Evolutionary conservation across 768 basidiomycete genomes (phyloP).

Genomic region (Mycena venus): DNA sequence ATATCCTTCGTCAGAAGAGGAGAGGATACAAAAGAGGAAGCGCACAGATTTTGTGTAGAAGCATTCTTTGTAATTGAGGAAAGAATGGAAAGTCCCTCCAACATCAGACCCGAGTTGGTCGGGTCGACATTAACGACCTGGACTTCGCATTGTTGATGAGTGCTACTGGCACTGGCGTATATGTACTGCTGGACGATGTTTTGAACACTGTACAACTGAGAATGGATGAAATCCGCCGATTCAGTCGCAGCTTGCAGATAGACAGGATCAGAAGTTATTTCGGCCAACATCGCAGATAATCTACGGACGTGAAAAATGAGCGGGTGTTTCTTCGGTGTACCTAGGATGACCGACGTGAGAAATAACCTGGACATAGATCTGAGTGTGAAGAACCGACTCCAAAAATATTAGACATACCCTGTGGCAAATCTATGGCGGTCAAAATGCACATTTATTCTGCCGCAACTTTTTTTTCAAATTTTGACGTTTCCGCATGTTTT

Average conservation of each 20-base stretch:
- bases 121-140: neutral
- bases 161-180: neutral
- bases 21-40: neutral
- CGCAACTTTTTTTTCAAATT: too few relatives aligned
- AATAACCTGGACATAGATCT: neutral
- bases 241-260: conserved; percentile 21
- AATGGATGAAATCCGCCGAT: conserved; percentile 13
- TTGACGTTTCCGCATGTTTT: too few relatives aligned
- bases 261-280: neutral
- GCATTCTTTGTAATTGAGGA: neutral
- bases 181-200: conserved; percentile 16
- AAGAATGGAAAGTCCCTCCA: conserved; percentile 13
- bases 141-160: neutral
- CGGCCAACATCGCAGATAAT: conserved; percentile 16
- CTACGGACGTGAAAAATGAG: neutral
- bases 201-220: neutral
- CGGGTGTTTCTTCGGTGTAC: neutral
- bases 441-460: too few relatives aligned
- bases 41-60: conserved; percentile 4
- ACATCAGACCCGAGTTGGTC: neutral
- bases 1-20: neutral
- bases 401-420: neutral
- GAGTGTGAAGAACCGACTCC: neutral
- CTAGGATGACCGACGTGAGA: neutral
- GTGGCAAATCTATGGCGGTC: too few relatives aligned